phyloP scores from a whole-genome alignment of 371 early-diverging fungal species.

The Umbelopsis sp. region DNA sequence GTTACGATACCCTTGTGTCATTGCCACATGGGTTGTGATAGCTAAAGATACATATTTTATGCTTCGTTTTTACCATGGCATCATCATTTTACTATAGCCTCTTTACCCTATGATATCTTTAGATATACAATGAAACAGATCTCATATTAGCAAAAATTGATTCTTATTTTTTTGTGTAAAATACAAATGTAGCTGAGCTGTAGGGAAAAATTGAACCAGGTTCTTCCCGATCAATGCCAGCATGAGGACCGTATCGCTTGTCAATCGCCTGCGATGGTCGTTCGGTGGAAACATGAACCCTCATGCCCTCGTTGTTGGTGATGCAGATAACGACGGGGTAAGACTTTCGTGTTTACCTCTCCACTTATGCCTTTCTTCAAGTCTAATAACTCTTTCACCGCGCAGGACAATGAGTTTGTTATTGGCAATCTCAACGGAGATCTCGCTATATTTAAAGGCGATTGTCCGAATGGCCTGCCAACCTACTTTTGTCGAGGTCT shows the following conservation, averaged over 20 bases:
- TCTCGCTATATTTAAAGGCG: conserved; percentile 81
- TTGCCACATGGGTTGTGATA: too few relatives aligned
- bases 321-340: conserved; percentile 83
- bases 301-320: conserved; percentile 80
- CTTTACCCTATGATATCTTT: too few relatives aligned
- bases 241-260: conserved; percentile 72
- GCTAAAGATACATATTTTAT: too few relatives aligned
- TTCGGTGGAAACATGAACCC: conserved; percentile 85
- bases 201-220: background rate
- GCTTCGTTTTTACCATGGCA: too few relatives aligned
- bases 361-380: too few relatives aligned
- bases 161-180: too few relatives aligned
- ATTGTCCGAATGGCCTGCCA: conserved; percentile 54
- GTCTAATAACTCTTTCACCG: too few relatives aligned
- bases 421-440: conserved; percentile 81
- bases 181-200: background rate
- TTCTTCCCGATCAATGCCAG: conserved; percentile 5
- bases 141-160: too few relatives aligned
- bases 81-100: too few relatives aligned
- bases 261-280: conserved; percentile 75
- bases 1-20: too few relatives aligned
- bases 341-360: background rate
- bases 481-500: conserved; percentile 60
- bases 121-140: too few relatives aligned
- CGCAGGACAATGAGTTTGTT: conserved; percentile 81